Conservation (phyloP, 352 stramenopile genomes). For the Pythium aphanidermatum region DNA sequence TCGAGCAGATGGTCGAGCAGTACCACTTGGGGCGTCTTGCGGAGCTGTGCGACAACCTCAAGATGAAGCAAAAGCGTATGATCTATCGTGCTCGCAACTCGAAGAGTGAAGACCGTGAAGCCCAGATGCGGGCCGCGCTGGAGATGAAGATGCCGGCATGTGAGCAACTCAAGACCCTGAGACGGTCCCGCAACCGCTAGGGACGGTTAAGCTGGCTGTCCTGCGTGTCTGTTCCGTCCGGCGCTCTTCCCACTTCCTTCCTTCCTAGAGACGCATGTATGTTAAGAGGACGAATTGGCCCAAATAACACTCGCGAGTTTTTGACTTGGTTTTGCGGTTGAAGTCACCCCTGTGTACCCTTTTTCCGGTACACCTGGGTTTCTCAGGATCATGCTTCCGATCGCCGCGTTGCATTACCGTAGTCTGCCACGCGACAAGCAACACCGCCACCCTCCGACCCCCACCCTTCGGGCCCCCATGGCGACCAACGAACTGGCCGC, state of each 20-base stretch:
- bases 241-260: no score
- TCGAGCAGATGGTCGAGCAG: slow-evolving; percentile 86
- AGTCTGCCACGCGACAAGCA: no score
- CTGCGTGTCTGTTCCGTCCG: no score
- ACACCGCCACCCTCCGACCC: no score
- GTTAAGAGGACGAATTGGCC: no score
- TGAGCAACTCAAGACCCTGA: slow-evolving; percentile 66
- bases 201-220: slow-evolving; percentile 1
- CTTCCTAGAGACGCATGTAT: no score
- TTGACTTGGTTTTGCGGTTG: no score
- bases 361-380: no score
- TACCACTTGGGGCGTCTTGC: slow-evolving; percentile 62
- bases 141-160: slow-evolving; percentile 84
- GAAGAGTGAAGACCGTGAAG: slow-evolving; percentile 66
- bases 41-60: slow-evolving; percentile 75
- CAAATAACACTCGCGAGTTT: no score
- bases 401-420: no score
- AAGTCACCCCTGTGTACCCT: no score
- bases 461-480: slow-evolving; percentile 43
- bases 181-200: slow-evolving; percentile 56
- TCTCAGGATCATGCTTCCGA: no score
- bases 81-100: slow-evolving; percentile 81
- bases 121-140: slow-evolving; percentile 67
- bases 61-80: slow-evolving; percentile 83
- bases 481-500: slow-evolving; percentile 77